These are phyloP conservation scores for Exidia glandulosa DNA, from an alignment of 768 basidiomycete genomes.

Conservation along the genomic window DNA sequence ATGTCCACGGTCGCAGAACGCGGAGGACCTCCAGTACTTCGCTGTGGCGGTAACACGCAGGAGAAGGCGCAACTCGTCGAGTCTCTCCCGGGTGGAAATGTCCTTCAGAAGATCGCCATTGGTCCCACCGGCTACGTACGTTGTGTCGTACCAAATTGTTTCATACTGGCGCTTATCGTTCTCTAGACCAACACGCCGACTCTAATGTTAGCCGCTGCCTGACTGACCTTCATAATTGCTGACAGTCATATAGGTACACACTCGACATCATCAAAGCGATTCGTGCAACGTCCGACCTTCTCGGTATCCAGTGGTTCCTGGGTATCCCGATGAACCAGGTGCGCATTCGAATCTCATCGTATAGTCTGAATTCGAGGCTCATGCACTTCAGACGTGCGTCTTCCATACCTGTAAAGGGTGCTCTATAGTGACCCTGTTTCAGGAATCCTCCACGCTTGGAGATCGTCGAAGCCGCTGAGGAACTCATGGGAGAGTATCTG, in stretches of 20 bases:
- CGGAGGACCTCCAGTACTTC: conserved; percentile 27
- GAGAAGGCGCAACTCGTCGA: conserved; percentile 25
- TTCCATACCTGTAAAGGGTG: no score
- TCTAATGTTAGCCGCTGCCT: conserved; percentile 38
- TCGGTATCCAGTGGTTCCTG: conserved; percentile 13
- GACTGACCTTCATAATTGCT: not conserved
- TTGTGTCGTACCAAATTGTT: not conserved
- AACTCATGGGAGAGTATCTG: conserved; percentile 5
- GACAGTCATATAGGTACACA: conserved; percentile 12
- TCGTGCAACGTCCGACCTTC: conserved; percentile 15
- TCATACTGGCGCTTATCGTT: conserved; percentile 21
- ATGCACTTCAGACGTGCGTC: no score
- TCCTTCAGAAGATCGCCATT: conserved; percentile 19
- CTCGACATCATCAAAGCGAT: conserved; percentile 21
- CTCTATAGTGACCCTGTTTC: no score
- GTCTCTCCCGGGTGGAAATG: conserved; percentile 16
- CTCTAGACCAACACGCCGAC: conserved; percentile 57
- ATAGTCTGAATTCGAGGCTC: no score
- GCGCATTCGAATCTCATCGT: no score
- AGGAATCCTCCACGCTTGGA: conserved; percentile 25
- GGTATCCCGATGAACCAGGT: conserved; percentile 16
- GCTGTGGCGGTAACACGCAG: conserved; percentile 44
- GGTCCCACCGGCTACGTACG: not conserved
- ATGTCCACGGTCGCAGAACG: conserved; percentile 31
- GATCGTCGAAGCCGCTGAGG: conserved; percentile 15